A percentile compares a stretch with the other conserved stretches of the same genome.
phyloP scores from a whole-genome alignment of 179 eudicot genomes.

The Carnegiea gigantea region DNA sequence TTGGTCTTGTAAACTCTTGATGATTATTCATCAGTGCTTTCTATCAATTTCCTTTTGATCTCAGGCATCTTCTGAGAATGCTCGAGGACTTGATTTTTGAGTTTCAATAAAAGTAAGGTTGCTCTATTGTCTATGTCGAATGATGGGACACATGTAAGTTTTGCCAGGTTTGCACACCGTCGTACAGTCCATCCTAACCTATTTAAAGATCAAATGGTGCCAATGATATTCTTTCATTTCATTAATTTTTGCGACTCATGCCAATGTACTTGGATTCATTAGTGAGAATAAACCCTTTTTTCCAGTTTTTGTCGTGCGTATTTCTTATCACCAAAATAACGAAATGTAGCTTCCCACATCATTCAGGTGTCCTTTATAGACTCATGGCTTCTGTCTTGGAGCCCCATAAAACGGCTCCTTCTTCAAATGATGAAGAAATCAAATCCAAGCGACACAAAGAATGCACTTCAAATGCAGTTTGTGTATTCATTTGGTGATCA shows the following conservation, averaged over 20 bases:
- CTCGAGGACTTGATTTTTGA: no score
- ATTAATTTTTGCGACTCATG: neutral
- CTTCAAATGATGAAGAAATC: constrained; percentile 84
- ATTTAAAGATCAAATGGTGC: neutral
- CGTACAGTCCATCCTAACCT: neutral
- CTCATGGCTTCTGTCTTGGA: constrained; percentile 69
- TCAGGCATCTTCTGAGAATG: no score
- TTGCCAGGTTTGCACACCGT: no score
- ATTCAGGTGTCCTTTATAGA: constrained; percentile 79
- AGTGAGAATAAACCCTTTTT: neutral
- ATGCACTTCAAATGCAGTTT: constrained; percentile 58
- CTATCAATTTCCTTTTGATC: no score
- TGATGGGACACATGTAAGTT: no score
- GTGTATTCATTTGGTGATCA: constrained; percentile 89
- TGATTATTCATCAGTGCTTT: no score
- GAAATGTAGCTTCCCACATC: constrained; percentile 4
- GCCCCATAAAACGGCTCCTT: constrained; percentile 63
- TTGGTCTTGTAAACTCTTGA: no score
- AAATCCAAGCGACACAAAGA: constrained; percentile 41
- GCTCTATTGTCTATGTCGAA: no score
- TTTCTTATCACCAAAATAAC: neutral
- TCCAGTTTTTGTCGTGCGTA: neutral
- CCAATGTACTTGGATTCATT: neutral
- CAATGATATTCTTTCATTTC: neutral
- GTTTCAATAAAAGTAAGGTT: no score